Conservation (phyloP, 73 alveolate species). For the Paramecium caudatum region DNA sequence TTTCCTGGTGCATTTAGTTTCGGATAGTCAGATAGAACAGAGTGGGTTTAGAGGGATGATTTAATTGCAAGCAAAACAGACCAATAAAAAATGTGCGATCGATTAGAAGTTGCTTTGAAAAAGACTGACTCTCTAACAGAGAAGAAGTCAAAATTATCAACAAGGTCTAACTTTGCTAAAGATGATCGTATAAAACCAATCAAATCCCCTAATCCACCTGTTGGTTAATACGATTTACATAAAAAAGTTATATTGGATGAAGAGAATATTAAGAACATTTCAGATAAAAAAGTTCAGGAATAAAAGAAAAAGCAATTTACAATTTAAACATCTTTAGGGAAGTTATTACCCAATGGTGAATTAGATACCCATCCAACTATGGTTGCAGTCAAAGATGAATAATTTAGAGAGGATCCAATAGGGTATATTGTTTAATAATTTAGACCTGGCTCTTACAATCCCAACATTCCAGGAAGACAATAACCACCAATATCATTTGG, state of each 20-base stretch:
- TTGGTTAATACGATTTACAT: conserved; percentile 38
- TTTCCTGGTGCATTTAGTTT: conserved; percentile 55
- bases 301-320: conserved; percentile 18
- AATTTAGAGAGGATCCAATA: conserved; percentile 50
- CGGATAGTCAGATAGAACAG: conserved; percentile 57
- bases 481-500: conserved; percentile 11
- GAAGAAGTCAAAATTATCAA: background rate
- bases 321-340: conserved; percentile 38
- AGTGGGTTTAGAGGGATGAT: conserved; percentile 41
- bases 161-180: conserved; percentile 45
- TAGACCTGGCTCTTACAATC: conserved; percentile 58
- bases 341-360: conserved; percentile 36
- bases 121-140: background rate
- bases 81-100: background rate
- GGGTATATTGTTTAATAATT: conserved; percentile 9
- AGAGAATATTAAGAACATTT: conserved; percentile 10
- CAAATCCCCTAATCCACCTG: conserved; percentile 51
- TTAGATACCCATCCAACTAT: conserved; percentile 36
- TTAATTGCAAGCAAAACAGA: background rate
- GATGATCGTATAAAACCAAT: conserved; percentile 49
- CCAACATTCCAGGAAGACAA: conserved; percentile 8
- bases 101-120: background rate
- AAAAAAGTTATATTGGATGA: conserved; percentile 20
- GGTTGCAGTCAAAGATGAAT: background rate
- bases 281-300: background rate